Percentiles rank a stretch among this genome's conserved stretches.
These are phyloP conservation scores for Diaporthe capsici DNA, from an alignment of 2,329 filamentous ascomycete species.

Conservation along the genomic window DNA sequence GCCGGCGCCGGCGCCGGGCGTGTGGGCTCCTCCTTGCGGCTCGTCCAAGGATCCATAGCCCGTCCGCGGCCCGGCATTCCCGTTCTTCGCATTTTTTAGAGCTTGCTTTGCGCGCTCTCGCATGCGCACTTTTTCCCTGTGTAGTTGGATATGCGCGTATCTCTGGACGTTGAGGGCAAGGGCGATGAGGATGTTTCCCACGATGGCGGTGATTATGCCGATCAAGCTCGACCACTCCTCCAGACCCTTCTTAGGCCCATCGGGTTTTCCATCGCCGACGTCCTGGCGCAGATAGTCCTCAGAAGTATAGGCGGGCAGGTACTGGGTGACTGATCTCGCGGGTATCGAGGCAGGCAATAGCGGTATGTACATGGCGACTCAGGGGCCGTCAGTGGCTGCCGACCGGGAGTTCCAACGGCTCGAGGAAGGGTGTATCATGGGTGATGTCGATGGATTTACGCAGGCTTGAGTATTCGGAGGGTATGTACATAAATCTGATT, in stretches of 20 bases:
- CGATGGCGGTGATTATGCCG: slow-evolving; percentile 92
- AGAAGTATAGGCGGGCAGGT: slow-evolving; percentile 41
- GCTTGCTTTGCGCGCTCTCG: slow-evolving; percentile 68
- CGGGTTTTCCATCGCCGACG: slow-evolving; percentile 45
- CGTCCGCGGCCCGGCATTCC: slow-evolving; percentile 46
- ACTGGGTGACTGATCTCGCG: slow-evolving; percentile 36
- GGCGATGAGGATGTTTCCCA: slow-evolving; percentile 93
- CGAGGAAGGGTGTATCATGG: slow-evolving; percentile 33
- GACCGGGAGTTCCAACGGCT: slow-evolving; percentile 35
- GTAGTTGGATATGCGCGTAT: slow-evolving; percentile 91
- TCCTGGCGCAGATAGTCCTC: slow-evolving; percentile 42
- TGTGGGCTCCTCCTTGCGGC: slow-evolving; percentile 45
- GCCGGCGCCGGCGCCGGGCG: slow-evolving; percentile 53
- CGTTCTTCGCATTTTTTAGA: slow-evolving; percentile 60
- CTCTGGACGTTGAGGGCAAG: slow-evolving; percentile 96
- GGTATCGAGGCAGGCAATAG: slow-evolving; percentile 31
- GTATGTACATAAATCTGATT: background rate
- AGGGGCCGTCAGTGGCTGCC: slow-evolving; percentile 37
- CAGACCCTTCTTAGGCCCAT: slow-evolving; percentile 62
- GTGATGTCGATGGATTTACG: background rate
- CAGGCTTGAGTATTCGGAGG: background rate
- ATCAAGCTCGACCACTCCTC: slow-evolving; percentile 92
- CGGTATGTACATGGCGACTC: slow-evolving; percentile 41
- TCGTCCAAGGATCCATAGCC: slow-evolving; percentile 49
- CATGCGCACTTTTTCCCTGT: slow-evolving; percentile 75